phyloP scores from a whole-genome alignment of 768 basidiomycete species.

The Lactarius vividus region DNA sequence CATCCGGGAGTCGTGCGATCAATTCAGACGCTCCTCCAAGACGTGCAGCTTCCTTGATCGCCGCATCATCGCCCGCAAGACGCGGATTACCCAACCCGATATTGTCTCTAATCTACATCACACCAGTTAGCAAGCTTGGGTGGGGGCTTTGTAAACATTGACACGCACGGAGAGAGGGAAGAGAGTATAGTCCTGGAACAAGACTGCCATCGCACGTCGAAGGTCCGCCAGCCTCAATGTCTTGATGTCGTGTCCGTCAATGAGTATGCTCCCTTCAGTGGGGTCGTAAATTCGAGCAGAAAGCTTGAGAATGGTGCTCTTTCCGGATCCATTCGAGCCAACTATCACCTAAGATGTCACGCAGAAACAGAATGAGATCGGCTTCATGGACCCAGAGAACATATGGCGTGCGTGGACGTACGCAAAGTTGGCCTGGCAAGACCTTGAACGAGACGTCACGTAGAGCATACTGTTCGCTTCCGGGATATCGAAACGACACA shows the following conservation, averaged over 20 bases:
- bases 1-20: conserved; percentile 60
- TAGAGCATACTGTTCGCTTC: conserved; percentile 49
- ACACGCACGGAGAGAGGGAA: conserved; percentile 69
- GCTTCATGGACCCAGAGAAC: background rate
- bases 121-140: background rate
- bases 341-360: conserved; percentile 57
- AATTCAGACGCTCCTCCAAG: conserved; percentile 69
- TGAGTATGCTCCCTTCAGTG: conserved; percentile 60
- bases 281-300: conserved; percentile 69
- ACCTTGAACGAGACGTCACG: conserved; percentile 68
- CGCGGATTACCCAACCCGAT: conserved; percentile 70
- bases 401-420: conserved; percentile 36
- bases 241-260: conserved; percentile 62
- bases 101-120: conserved; percentile 66
- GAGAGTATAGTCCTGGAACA: conserved; percentile 80
- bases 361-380: background rate
- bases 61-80: conserved; percentile 49
- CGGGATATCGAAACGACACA: conserved; percentile 72
- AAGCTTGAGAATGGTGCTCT: conserved; percentile 78
- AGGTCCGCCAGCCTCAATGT: conserved; percentile 59
- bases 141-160: background rate
- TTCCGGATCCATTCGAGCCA: conserved; percentile 74
- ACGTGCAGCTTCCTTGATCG: conserved; percentile 60
- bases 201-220: conserved; percentile 60
- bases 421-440: conserved; percentile 68